Conservation (phyloP, 2,329 filamentous ascomycete species). For the Fusarium xyrophilum region DNA sequence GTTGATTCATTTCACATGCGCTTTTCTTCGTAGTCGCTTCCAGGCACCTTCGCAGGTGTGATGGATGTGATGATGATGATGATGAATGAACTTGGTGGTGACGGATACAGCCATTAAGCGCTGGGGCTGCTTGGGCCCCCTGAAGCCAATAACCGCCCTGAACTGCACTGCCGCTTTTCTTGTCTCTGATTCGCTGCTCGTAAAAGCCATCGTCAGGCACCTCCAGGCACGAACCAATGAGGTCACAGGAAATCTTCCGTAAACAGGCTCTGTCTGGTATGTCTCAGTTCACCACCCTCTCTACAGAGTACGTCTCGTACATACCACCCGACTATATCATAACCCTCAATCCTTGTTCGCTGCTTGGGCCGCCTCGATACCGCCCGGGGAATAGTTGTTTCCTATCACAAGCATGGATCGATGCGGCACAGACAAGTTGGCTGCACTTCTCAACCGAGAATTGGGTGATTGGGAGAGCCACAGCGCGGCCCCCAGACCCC, state of each 20-base stretch:
- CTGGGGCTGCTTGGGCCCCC: slow-evolving; percentile 12
- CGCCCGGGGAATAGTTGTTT: not conserved
- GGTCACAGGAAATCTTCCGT: not conserved
- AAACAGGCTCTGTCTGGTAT: slow-evolving; percentile 3
- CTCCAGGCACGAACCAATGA: slow-evolving; percentile 12
- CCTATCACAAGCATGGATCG: not conserved
- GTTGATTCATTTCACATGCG: not conserved
- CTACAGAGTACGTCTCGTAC: slow-evolving; percentile 2
- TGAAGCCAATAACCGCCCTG: slow-evolving; percentile 10
- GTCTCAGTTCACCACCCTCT: slow-evolving; percentile 8
- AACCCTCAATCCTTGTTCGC: slow-evolving; percentile 3
- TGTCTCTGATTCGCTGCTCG: slow-evolving; percentile 11
- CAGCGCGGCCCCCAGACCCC: slow-evolving; percentile 5
- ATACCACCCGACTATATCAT: not conserved
- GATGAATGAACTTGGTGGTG: not conserved
- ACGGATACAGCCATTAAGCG: slow-evolving; percentile 13
- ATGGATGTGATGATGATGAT: slow-evolving; percentile 3
- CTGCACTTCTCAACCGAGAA: slow-evolving; percentile 20
- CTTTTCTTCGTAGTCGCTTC: not conserved
- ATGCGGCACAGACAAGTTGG: slow-evolving; percentile 17
- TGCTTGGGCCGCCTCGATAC: not conserved
- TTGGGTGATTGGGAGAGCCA: slow-evolving; percentile 15
- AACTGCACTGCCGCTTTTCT: not conserved
- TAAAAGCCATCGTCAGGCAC: not conserved
- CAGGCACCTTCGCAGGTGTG: not conserved